Conservation (phyloP, 139 green algal species). For the Chlorella sp. region DNA sequence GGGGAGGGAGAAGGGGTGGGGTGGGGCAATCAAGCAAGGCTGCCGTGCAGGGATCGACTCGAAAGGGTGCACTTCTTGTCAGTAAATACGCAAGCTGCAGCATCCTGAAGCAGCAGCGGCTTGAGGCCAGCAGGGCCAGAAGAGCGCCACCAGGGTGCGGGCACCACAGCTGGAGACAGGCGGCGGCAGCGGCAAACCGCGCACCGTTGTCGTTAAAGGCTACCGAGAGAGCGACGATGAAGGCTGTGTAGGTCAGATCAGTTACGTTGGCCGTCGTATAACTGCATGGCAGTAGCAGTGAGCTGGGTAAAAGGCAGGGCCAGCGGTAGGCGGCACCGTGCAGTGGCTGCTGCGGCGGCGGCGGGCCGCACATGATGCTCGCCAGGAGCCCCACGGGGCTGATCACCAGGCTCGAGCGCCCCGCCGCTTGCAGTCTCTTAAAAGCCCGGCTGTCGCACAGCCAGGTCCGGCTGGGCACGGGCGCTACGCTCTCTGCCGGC, state of each 20-base stretch:
- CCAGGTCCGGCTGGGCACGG: neutral
- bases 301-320: neutral
- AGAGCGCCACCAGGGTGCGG: no score
- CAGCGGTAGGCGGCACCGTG: neutral
- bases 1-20: no score
- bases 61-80: no score
- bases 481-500: neutral
- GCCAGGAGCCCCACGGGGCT: no score
- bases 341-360: neutral
- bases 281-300: neutral
- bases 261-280: neutral
- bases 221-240: constrained; percentile 25
- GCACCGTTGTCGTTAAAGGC: constrained; percentile 30
- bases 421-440: neutral
- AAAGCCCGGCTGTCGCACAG: neutral
- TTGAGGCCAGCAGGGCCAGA: no score
- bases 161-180: no score
- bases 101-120: no score
- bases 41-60: no score
- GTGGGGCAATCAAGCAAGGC: no score
- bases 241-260: constrained; percentile 38
- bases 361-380: neutral
- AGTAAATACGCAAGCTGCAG: no score
- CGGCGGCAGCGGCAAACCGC: no score
- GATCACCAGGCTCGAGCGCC: neutral